phyloP scores from a whole-genome alignment of 169 alveolate genomes.

The Eimeria brunetti region DNA sequence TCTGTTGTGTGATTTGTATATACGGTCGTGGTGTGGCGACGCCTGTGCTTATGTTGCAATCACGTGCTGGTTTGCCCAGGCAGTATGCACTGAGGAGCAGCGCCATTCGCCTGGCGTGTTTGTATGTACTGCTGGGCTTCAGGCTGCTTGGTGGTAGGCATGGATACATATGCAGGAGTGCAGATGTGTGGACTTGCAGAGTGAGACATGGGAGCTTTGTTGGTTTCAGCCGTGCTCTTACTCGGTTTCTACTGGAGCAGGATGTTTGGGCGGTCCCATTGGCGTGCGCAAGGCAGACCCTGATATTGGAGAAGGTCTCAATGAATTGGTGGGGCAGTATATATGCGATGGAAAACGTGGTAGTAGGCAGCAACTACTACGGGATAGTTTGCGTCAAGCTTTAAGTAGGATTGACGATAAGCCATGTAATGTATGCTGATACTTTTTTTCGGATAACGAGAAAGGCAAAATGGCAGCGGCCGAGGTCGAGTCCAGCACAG shows the following conservation, averaged over 20 bases:
- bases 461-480: background rate
- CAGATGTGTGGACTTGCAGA: too few relatives aligned
- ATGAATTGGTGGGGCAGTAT: background rate
- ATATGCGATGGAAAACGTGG: background rate
- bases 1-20: background rate
- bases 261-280: background rate
- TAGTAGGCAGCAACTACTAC: background rate
- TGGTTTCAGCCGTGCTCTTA: background rate
- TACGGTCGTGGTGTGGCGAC: background rate
- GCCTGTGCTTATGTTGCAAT: background rate
- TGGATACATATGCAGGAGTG: too few relatives aligned
- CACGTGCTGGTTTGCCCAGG: background rate
- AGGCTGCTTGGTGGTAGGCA: too few relatives aligned
- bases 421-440: background rate
- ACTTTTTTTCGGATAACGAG: background rate
- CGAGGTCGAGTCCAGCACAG: too few relatives aligned
- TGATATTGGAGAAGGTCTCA: background rate
- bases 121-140: too few relatives aligned
- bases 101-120: too few relatives aligned
- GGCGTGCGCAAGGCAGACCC: background rate
- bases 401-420: too few relatives aligned
- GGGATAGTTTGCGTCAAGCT: background rate
- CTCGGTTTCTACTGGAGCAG: background rate
- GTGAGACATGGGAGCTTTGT: too few relatives aligned
- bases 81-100: background rate